Evolutionary conservation across 1,139 yeast genomes (phyloP).

Genomic region (Kurtzmaniella quercitrusa): DNA sequence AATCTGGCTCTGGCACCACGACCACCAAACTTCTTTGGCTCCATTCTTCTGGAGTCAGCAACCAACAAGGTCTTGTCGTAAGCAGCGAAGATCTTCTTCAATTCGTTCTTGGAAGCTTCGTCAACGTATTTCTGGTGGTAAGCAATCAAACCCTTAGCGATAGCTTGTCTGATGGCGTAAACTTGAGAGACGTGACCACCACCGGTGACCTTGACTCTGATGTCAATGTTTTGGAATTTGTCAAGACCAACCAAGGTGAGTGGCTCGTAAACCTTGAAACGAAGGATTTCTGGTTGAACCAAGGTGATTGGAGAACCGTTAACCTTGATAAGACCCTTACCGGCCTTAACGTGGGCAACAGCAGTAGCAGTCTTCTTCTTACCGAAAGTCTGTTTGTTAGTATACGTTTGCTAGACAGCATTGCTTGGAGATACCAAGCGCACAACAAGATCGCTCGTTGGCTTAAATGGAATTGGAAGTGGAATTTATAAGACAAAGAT

Average conservation of each 20-base stretch:
- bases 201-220: constrained; percentile 98
- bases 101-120: constrained; percentile 99
- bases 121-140: constrained; percentile 99
- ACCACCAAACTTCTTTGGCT: constrained; percentile 99
- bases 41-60: constrained; percentile 99
- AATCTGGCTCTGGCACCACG: constrained; percentile 99
- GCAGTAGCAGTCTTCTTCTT: constrained; percentile 99
- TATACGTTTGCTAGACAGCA: constrained; percentile 15
- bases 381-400: constrained; percentile 86
- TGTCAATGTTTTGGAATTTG: constrained; percentile 97
- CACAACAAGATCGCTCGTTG: neutral
- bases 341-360: constrained; percentile 99
- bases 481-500: too few relatives aligned
- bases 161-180: constrained; percentile 99
- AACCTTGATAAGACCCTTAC: constrained; percentile 98
- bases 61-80: constrained; percentile 99
- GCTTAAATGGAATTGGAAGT: too few relatives aligned
- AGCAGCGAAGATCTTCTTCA: constrained; percentile 94
- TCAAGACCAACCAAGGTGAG: constrained; percentile 97
- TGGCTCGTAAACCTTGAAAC: constrained; percentile 99
- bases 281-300: constrained; percentile 97
- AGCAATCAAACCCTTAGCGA: constrained; percentile 99
- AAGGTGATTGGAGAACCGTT: constrained; percentile 99
- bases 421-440: neutral
- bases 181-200: constrained; percentile 99